A percentile compares a stretch with the other conserved stretches of the same genome.
Conservation (phyloP, 1,284 basidiomycete species). For the Marasmius tenuissimus region DNA sequence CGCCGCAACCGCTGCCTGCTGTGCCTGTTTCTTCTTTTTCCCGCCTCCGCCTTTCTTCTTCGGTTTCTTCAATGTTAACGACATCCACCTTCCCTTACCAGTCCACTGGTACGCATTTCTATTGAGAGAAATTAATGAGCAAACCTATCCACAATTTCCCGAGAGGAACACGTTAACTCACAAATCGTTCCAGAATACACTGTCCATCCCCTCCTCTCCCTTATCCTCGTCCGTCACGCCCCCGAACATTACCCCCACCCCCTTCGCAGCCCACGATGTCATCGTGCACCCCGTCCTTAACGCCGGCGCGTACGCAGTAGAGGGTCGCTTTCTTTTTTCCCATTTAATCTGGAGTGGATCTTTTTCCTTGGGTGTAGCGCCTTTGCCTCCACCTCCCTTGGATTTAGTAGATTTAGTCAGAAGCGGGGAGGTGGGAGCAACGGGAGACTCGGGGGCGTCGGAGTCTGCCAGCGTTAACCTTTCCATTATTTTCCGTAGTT, state of each 20-base stretch:
- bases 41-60: conserved; percentile 46
- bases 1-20: conserved; percentile 18
- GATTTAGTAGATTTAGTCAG: conserved; percentile 2
- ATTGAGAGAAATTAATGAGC: not conserved
- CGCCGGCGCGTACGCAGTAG: conserved; percentile 71
- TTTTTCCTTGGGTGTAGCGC: conserved; percentile 7
- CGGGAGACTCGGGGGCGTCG: conserved; percentile 2
- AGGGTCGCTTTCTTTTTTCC: conserved; percentile 79
- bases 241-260: conserved; percentile 84
- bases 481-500: too few species aligned
- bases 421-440: not conserved
- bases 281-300: conserved; percentile 84
- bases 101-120: conserved; percentile 82
- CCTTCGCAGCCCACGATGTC: conserved; percentile 71
- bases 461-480: not conserved
- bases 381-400: conserved; percentile 19
- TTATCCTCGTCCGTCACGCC: conserved; percentile 91
- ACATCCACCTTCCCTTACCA: conserved; percentile 82
- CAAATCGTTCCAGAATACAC: conserved; percentile 85
- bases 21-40: conserved; percentile 42
- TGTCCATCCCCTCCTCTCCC: conserved; percentile 84
- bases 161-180: conserved; percentile 31
- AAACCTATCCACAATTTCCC: too few species aligned
- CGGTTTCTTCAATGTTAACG: conserved; percentile 68
- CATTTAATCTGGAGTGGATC: conserved; percentile 71